Percentiles rank a stretch among this genome's conserved stretches.
Conservation (phyloP, 1,284 basidiomycete species). For the Omphalotus olearius region DNA sequence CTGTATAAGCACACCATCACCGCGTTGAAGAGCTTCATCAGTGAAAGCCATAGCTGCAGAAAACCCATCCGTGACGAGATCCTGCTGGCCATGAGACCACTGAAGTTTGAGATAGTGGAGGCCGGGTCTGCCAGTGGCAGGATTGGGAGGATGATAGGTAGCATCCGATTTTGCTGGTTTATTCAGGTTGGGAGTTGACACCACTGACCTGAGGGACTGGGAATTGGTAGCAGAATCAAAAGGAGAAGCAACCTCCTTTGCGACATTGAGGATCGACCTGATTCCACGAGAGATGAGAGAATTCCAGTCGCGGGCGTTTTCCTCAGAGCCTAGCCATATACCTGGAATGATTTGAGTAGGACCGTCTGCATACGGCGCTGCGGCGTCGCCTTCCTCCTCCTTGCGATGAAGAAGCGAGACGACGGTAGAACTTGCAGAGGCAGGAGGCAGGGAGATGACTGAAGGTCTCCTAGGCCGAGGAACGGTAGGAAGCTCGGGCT, state of each 20-base stretch:
- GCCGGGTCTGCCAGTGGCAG: constrained; percentile 61
- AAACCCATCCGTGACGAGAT: constrained; percentile 79
- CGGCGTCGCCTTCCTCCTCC: constrained; percentile 56
- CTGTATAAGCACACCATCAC: constrained; percentile 86
- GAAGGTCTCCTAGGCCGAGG: constrained; percentile 53
- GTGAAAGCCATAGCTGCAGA: constrained; percentile 78
- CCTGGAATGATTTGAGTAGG: constrained; percentile 88
- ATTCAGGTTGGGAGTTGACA: constrained; percentile 65
- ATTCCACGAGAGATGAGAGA: constrained; percentile 72
- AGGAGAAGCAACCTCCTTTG: constrained; percentile 85
- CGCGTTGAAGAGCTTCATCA: constrained; percentile 69
- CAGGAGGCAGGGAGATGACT: constrained; percentile 55
- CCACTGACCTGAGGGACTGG: constrained; percentile 51
- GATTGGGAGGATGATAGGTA: constrained; percentile 62
- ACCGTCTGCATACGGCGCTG: constrained; percentile 77
- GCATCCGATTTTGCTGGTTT: constrained; percentile 32
- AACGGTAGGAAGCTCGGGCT: constrained; percentile 20
- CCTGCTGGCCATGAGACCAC: constrained; percentile 93
- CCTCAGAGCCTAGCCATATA: constrained; percentile 91
- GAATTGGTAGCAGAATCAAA: constrained; percentile 48
- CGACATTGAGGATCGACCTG: constrained; percentile 87
- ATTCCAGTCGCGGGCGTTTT: constrained; percentile 82
- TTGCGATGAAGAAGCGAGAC: constrained; percentile 53
- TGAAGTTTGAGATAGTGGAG: constrained; percentile 90
- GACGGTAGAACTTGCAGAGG: constrained; percentile 33